Percentiles rank a stretch among this genome's conserved stretches.
Conservation (phyloP, 2,329 filamentous ascomycete species). For the Pseudogymnoascus sp. region DNA sequence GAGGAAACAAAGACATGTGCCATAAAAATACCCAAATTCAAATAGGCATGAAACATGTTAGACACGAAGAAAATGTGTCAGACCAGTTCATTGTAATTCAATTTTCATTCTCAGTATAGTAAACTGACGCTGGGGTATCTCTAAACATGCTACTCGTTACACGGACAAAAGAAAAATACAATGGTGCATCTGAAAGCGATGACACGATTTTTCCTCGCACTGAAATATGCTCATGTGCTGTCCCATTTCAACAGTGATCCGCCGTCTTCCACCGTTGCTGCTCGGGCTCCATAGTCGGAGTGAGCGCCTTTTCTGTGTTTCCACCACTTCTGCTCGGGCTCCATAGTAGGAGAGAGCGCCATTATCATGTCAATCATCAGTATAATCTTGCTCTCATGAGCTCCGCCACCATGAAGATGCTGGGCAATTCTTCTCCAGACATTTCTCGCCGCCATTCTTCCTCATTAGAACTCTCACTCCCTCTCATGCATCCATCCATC, state of each 20-base stretch:
- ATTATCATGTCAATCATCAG: neutral
- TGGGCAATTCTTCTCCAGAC: neutral
- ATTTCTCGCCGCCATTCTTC: neutral
- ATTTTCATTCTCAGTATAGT: neutral
- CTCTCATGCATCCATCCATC: neutral
- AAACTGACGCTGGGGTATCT: neutral
- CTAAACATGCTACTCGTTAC: neutral
- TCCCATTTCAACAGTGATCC: neutral
- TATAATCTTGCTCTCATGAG: neutral
- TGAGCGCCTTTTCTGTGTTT: neutral
- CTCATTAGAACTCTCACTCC: neutral
- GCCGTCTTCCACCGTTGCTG: neutral
- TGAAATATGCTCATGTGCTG: neutral
- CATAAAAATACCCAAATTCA: slow-evolving; percentile 2
- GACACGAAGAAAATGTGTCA: neutral
- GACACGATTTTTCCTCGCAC: neutral
- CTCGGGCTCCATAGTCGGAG: neutral
- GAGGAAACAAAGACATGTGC: neutral
- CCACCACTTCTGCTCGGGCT: neutral
- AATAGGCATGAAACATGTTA: neutral
- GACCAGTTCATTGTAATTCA: neutral
- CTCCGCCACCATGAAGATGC: neutral
- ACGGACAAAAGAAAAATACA: neutral
- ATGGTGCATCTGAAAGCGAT: slow-evolving; percentile 4
- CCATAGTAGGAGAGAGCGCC: neutral